Evolutionary conservation across 495 filamentous ascomycete species (phyloP).

Genomic region (Lasiosphaeria hispida): DNA sequence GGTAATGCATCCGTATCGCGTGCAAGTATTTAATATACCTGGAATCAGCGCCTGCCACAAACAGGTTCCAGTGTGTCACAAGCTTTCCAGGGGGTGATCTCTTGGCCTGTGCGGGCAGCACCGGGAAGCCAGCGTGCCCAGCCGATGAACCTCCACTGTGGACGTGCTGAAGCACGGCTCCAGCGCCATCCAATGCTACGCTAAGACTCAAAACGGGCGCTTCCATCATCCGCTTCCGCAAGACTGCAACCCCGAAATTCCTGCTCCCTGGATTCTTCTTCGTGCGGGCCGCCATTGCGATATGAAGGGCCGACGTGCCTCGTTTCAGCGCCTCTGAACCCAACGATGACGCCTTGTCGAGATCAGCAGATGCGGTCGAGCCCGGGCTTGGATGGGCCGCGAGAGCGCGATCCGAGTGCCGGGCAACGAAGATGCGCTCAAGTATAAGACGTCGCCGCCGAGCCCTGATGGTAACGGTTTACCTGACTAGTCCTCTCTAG

Average conservation of each 20-base stretch:
- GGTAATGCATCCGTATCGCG: too few relatives aligned
- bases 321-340: background rate
- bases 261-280: constrained; percentile 8
- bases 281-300: constrained; percentile 29
- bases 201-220: constrained; percentile 19
- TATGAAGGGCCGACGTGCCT: background rate
- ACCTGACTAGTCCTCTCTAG: background rate
- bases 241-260: constrained; percentile 26
- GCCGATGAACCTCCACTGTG: constrained; percentile 12
- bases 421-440: background rate
- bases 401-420: constrained; percentile 6
- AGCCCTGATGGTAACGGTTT: background rate
- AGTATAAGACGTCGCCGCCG: too few relatives aligned
- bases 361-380: background rate
- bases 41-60: background rate
- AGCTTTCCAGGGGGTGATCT: background rate
- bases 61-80: background rate
- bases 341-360: background rate
- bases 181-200: background rate
- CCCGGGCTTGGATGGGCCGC: background rate
- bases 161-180: background rate
- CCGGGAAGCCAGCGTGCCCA: background rate
- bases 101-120: background rate
- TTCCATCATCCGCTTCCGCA: constrained; percentile 20
- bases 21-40: too few relatives aligned